Conservation (phyloP, 2,329 filamentous ascomycete genomes). For the Cadophora luteo-olivacea region DNA sequence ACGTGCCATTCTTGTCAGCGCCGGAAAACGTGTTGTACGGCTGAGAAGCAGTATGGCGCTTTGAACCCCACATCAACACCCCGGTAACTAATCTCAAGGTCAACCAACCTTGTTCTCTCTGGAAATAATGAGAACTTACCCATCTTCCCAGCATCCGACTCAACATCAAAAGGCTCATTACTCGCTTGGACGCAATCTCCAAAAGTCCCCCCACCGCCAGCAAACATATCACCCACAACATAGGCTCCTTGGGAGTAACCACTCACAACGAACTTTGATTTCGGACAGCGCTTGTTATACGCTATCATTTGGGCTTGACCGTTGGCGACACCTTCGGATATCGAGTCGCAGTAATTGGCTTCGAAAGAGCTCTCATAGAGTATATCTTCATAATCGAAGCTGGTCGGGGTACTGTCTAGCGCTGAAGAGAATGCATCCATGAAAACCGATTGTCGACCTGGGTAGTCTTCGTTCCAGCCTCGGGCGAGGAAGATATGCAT, state of each 20-base stretch:
- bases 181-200: slow-evolving; percentile 17
- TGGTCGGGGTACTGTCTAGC: slow-evolving; percentile 23
- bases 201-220: slow-evolving; percentile 47
- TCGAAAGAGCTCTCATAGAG: slow-evolving; percentile 36
- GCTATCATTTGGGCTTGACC: slow-evolving; percentile 48
- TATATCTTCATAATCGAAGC: slow-evolving; percentile 46
- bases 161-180: not conserved
- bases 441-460: slow-evolving; percentile 44
- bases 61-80: not conserved
- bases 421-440: slow-evolving; percentile 43
- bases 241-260: slow-evolving; percentile 52
- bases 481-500: slow-evolving; percentile 30
- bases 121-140: not conserved
- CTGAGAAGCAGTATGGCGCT: slow-evolving; percentile 3
- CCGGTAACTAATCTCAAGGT: slow-evolving; percentile 8
- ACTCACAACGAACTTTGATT: slow-evolving; percentile 50
- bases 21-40: slow-evolving; percentile 4
- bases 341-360: slow-evolving; percentile 46
- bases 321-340: slow-evolving; percentile 47
- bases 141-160: slow-evolving; percentile 15
- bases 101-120: not conserved
- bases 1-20: not conserved
- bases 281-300: slow-evolving; percentile 50
- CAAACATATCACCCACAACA: slow-evolving; percentile 48
- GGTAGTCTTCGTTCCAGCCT: slow-evolving; percentile 47